Percentiles rank a stretch among this genome's conserved stretches.
Evolutionary conservation across 768 basidiomycete species (phyloP).

Genomic region (Mycena amicta): DNA sequence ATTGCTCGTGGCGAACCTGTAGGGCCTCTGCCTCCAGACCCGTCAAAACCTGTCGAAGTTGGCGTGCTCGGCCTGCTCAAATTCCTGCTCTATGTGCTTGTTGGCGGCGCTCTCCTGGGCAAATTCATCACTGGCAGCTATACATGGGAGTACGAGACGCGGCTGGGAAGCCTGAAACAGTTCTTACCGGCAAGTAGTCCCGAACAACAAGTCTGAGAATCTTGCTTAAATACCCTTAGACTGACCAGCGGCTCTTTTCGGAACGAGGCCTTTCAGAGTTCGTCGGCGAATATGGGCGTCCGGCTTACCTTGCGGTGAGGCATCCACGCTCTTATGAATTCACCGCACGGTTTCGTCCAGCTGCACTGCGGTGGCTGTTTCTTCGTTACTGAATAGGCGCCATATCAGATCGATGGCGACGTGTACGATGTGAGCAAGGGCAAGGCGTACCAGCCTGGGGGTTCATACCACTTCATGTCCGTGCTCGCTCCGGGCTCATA

Average conservation of each 20-base stretch:
- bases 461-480: conserved; percentile 76
- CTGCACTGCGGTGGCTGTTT: conserved; percentile 12
- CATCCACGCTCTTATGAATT: no score
- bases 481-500: no score
- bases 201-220: background rate
- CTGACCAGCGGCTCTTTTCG: conserved; percentile 71
- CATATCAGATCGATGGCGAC: conserved; percentile 79
- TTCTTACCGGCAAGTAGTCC: conserved; percentile 59
- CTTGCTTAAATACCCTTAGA: conserved; percentile 35
- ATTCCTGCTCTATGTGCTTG: conserved; percentile 58
- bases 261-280: conserved; percentile 65
- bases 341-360: conserved; percentile 15
- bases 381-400: conserved; percentile 1
- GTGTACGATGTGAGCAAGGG: conserved; percentile 91
- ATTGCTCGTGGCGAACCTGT: conserved; percentile 74
- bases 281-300: conserved; percentile 70
- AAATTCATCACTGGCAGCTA: conserved; percentile 89
- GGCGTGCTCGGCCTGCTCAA: conserved; percentile 68
- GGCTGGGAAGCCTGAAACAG: conserved; percentile 60
- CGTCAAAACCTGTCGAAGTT: conserved; percentile 68
- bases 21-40: conserved; percentile 73
- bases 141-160: conserved; percentile 78
- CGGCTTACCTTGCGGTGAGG: conserved; percentile 84
- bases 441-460: conserved; percentile 85
- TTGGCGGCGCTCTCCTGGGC: conserved; percentile 63